Percentiles rank a stretch among this genome's conserved stretches.
Conservation (phyloP, 495 filamentous ascomycete genomes). For the Cercophora sp. region DNA sequence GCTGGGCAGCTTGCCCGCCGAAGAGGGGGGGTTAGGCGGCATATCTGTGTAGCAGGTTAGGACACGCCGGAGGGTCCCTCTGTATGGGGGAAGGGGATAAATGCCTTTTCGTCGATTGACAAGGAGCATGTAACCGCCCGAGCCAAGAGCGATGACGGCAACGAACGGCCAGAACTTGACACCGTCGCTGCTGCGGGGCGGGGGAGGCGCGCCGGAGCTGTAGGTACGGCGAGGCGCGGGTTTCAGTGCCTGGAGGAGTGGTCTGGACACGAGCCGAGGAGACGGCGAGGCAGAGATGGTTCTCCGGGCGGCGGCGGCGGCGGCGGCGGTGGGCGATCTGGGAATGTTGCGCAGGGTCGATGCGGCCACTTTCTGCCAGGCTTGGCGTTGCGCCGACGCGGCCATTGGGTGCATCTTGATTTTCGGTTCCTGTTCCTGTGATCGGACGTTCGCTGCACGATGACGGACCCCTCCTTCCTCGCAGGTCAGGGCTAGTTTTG, state of each 20-base stretch:
- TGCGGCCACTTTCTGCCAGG: slow-evolving; percentile 28
- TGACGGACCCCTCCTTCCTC: slow-evolving; percentile 14
- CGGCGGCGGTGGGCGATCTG: not conserved
- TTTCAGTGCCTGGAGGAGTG: not conserved
- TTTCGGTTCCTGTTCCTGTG: slow-evolving; percentile 1
- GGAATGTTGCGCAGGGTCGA: slow-evolving; percentile 15
- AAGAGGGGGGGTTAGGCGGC: slow-evolving; percentile 13
- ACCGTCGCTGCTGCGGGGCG: slow-evolving; percentile 23
- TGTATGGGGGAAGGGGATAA: too few species aligned
- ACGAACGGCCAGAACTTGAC: slow-evolving; percentile 51
- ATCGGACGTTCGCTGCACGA: slow-evolving; percentile 23
- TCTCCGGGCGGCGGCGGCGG: too few species aligned
- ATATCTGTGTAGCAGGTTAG: not conserved
- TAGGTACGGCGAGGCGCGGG: slow-evolving; percentile 23
- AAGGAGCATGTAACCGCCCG: slow-evolving; percentile 44
- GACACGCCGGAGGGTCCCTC: too few species aligned
- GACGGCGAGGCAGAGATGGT: not conserved
- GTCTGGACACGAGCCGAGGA: slow-evolving; percentile 1
- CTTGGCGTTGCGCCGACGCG: slow-evolving; percentile 26
- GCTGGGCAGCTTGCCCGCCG: slow-evolving; percentile 41
- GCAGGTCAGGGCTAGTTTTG: not conserved
- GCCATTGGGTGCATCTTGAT: slow-evolving; percentile 22
- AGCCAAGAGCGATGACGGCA: slow-evolving; percentile 42
- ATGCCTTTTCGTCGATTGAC: slow-evolving; percentile 30
- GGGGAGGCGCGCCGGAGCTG: slow-evolving; percentile 28